Percentiles rank a stretch among this genome's conserved stretches.
Conservation (phyloP, 176 grass and related monocot genomes). For the Triticum timopheevii region DNA sequence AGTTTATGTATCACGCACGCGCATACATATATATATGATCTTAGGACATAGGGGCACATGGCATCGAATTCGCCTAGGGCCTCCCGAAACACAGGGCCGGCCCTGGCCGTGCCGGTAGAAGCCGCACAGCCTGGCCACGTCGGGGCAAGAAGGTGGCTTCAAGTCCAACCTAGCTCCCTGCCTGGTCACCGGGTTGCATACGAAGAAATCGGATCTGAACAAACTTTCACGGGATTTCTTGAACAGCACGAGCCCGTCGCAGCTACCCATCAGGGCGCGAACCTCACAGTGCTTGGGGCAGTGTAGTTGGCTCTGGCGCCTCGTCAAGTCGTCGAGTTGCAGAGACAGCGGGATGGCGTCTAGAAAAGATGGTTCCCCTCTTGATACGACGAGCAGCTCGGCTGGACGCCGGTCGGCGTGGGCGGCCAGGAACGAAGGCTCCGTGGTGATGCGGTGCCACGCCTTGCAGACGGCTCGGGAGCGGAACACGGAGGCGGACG, state of each 20-base stretch:
- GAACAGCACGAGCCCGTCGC: slow-evolving; percentile 9
- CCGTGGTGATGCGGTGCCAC: not conserved
- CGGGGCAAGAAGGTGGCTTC: not conserved
- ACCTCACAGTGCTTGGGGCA: not conserved
- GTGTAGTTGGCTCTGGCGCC: not conserved
- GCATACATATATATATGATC: no score
- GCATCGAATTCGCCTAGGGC: no score
- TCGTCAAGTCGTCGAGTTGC: not conserved
- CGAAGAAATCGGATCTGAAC: not conserved
- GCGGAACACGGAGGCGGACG: not conserved
- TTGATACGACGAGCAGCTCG: not conserved
- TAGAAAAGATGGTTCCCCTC: not conserved
- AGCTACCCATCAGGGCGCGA: not conserved
- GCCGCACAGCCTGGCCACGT: not conserved
- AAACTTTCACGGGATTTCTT: not conserved
- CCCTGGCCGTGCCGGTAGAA: not conserved
- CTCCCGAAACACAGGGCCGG: no score
- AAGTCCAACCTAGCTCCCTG: not conserved
- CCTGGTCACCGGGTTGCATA: not conserved
- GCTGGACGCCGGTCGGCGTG: not conserved
- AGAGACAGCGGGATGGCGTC: not conserved
- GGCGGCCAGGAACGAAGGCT: not conserved
- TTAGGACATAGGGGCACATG: no score
- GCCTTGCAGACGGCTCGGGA: not conserved
- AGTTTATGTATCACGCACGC: no score